Evolutionary conservation across 805 yeast genomes (phyloP).

Genomic region (Kockiozyma suomiensis): DNA sequence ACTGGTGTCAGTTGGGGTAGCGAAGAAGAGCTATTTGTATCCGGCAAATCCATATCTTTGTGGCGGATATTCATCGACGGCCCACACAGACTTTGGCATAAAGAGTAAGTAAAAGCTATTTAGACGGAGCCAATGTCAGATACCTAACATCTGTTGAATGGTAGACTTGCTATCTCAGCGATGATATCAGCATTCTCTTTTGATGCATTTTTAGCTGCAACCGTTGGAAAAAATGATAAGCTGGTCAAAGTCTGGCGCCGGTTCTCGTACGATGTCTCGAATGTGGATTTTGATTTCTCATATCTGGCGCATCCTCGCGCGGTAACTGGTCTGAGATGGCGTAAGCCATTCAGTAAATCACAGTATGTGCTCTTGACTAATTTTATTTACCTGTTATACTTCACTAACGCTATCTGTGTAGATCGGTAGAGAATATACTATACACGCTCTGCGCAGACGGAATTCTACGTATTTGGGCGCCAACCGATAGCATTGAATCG

Average conservation of each 20-base stretch:
- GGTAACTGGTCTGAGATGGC: constrained; percentile 65
- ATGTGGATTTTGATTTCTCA: constrained; percentile 62
- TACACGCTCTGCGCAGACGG: constrained; percentile 67
- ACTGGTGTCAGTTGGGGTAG: constrained; percentile 31
- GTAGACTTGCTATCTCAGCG: constrained; percentile 64
- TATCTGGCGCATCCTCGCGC: constrained; percentile 66
- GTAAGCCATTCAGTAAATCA: constrained; percentile 44
- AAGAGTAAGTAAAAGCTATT: constrained; percentile 12
- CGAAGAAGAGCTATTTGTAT: constrained; percentile 27
- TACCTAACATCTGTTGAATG: too few relatives aligned
- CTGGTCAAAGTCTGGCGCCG: constrained; percentile 80
- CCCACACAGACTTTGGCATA: constrained; percentile 25
- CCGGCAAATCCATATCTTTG: constrained; percentile 31
- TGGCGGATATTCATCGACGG: constrained; percentile 30
- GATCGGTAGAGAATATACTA: constrained; percentile 52
- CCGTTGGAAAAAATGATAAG: constrained; percentile 62
- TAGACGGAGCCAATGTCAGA: too few relatives aligned
- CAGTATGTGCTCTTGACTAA: constrained; percentile 28
- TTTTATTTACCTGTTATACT: neutral
- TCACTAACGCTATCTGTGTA: neutral
- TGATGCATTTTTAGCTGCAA: constrained; percentile 69
- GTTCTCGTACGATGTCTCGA: constrained; percentile 63
- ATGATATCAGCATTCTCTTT: constrained; percentile 60
- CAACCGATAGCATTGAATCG: constrained; percentile 36
- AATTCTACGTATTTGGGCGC: constrained; percentile 63